Evolutionary conservation across 345 rosid genomes (phyloP).

Genomic region (Rhodamnia rubescens): DNA sequence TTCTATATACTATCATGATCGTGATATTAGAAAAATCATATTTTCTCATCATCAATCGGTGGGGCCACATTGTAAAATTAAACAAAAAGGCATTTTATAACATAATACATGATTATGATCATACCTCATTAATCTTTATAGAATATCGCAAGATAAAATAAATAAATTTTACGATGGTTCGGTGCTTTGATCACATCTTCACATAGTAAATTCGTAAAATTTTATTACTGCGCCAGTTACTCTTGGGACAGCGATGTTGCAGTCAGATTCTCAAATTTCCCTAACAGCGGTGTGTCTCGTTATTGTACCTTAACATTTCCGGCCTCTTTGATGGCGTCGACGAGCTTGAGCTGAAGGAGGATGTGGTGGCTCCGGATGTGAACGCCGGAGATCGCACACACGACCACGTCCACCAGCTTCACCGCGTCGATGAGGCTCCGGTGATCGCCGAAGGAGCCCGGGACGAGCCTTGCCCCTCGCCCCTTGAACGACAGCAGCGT

Average conservation of each 20-base stretch:
- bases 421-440: constrained; percentile 40
- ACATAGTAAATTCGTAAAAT: no score
- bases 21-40: background rate
- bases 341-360: constrained; percentile 73
- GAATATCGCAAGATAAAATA: background rate
- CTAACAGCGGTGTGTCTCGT: background rate
- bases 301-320: constrained; percentile 60
- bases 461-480: constrained; percentile 46
- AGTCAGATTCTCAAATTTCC: background rate
- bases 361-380: constrained; percentile 70
- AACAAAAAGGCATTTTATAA: background rate
- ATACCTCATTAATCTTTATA: background rate
- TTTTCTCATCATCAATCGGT: background rate
- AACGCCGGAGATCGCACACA: constrained; percentile 75
- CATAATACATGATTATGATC: background rate
- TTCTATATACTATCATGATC: background rate
- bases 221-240: background rate
- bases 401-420: constrained; percentile 60
- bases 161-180: background rate
- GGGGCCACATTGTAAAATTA: background rate
- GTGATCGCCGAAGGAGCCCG: constrained; percentile 52
- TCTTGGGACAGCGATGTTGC: background rate
- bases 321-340: constrained; percentile 76
- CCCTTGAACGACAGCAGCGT: constrained; percentile 42
- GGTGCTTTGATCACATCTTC: background rate